phyloP scores from a whole-genome alignment of 768 basidiomycete species.

The Lactifluus hygrophoroides region DNA sequence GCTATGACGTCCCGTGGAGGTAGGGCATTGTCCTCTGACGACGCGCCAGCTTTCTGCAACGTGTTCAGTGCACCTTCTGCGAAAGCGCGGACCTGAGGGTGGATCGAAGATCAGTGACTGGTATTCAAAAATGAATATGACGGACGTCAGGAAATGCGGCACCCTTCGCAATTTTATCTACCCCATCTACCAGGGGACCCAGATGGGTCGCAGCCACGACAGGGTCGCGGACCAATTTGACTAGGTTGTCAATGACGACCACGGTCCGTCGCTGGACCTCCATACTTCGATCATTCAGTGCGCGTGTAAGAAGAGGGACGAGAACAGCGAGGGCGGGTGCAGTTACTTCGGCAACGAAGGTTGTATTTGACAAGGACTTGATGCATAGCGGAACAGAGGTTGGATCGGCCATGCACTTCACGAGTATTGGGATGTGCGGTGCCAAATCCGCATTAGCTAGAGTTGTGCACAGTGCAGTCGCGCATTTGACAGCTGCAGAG shows the following conservation, averaged over 20 bases:
- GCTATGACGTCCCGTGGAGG: conserved; percentile 58
- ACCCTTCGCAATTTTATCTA: conserved; percentile 79
- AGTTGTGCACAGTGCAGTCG: conserved; percentile 79
- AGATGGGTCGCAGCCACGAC: conserved; percentile 85
- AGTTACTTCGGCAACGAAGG: conserved; percentile 95
- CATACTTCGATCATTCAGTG: conserved; percentile 91
- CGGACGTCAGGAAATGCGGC: conserved; percentile 93
- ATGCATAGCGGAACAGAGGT: conserved; percentile 84
- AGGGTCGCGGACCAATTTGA: conserved; percentile 92
- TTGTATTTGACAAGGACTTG: conserved; percentile 90
- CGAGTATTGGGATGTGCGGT: conserved; percentile 81
- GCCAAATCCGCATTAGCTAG: conserved; percentile 89
- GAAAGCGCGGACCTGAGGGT: conserved; percentile 74
- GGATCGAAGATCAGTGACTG: conserved; percentile 5
- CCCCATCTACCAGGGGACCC: conserved; percentile 80
- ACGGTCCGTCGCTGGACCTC: conserved; percentile 93
- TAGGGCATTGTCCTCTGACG: conserved; percentile 59
- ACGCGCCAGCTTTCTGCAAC: conserved; percentile 76
- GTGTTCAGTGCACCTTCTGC: conserved; percentile 75
- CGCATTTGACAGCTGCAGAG: conserved; percentile 78
- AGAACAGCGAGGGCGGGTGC: conserved; percentile 94
- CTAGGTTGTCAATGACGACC: conserved; percentile 91
- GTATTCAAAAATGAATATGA: conserved; percentile 3
- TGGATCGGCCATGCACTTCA: conserved; percentile 91
- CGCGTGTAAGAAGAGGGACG: conserved; percentile 83